Evolutionary conservation across 768 basidiomycete genomes (phyloP).

Genomic region (Rhodotorula diobovata): DNA sequence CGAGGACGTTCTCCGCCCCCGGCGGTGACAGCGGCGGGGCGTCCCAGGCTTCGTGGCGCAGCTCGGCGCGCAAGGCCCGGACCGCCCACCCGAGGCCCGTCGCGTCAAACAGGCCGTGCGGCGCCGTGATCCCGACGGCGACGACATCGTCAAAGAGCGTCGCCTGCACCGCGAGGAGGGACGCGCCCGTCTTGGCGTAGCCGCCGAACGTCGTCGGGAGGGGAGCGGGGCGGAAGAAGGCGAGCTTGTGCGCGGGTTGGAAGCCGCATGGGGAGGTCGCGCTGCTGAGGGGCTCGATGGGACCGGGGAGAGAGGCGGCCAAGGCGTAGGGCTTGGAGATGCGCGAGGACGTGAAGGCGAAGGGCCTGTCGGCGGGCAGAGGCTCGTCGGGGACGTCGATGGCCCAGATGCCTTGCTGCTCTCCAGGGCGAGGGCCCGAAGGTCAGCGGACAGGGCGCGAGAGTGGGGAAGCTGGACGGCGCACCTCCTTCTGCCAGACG

Average conservation of each 20-base stretch:
- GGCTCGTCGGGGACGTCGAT: constrained; percentile 3
- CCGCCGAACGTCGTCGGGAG: background rate
- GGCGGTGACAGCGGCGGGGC: background rate
- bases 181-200: too few species aligned
- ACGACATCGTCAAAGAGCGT: constrained; percentile 1
- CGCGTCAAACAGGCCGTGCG: constrained; percentile 11
- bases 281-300: background rate
- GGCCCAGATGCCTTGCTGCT: background rate
- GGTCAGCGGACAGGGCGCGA: background rate
- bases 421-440: background rate
- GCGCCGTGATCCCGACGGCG: background rate
- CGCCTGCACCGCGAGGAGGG: constrained; percentile 1
- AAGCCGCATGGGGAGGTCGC: background rate
- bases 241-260: background rate
- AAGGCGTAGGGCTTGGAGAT: background rate
- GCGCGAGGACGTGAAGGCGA: background rate
- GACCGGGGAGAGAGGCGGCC: background rate
- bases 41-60: background rate
- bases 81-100: background rate
- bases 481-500: background rate
- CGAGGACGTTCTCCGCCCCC: background rate
- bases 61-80: background rate
- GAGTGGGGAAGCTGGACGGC: background rate
- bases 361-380: background rate
- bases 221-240: background rate